Evolutionary conservation across 1,139 yeast species (phyloP), one percentile per base, ranked within the genome.

Genomic region (Taphrina confusa): DNA sequence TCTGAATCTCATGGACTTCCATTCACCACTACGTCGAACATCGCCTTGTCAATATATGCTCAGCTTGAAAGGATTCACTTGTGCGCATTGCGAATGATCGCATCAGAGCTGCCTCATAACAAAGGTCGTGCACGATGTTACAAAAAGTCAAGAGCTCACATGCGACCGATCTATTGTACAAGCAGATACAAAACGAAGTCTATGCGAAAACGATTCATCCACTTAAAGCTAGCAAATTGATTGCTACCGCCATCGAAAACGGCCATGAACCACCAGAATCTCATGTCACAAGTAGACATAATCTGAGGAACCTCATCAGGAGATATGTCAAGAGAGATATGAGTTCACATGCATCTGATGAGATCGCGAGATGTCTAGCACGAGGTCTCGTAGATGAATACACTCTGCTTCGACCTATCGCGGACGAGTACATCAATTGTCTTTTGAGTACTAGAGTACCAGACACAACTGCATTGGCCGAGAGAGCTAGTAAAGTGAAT

Each of bases 391-490:
- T 54, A 11, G 31, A 23, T 31, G 40, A 33, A 16, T 33, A 33
- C 18, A 46, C 49, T 11, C 46, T 54, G 6, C 33, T 54, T n/a
- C 44, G 23, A 3, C 58, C 58, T 6, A 44, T 54, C 4, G 50
- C 58, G 11, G 58, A 54, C 16, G 51, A 31, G 27, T 54, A 54
- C 20, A 20, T 54, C n/a, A 34, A 34, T 34, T 54, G 58, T 25
- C 37, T 54, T 3, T 4, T 30, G n/a, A 33, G 20, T 14, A 33
- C 42, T 22, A 37, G 42, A 18, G 42, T 18, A 12, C 8, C 30
- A 1, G 22, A 6, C 20, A n/a, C 12, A 5, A 8, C 9, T 18
- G 33, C 12, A 22, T 18, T 18, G 4, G 27, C 34, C 18, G 33
- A n/a, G n/a, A 3, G 49, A 20, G 23, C 25, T 5, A 14, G 1